These are phyloP conservation scores for Cucumis cinereus DNA, from an alignment of 306 rosid species.

Conservation along the genomic window DNA sequence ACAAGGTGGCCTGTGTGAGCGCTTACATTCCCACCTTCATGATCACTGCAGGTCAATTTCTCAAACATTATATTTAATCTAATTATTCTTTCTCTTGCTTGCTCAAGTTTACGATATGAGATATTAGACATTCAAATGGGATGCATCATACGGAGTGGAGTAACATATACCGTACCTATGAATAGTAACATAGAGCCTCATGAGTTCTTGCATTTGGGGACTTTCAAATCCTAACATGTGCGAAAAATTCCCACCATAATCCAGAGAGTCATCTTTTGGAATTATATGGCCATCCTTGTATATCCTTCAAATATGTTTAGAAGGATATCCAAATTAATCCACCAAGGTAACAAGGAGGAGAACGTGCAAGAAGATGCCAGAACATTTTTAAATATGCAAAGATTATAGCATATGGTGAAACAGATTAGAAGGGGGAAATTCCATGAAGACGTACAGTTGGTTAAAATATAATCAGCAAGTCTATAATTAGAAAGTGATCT, in stretches of 20 bases:
- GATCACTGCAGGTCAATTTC: conserved; percentile 63
- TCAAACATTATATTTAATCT: background rate
- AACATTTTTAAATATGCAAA: background rate
- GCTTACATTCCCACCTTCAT: conserved; percentile 99
- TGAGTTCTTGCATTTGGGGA: conserved; percentile 73
- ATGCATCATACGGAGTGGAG: background rate
- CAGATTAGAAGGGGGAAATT: background rate
- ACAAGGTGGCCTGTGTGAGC: conserved; percentile 93
- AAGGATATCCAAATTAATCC: conserved; percentile 18
- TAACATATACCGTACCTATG: conserved; percentile 54
- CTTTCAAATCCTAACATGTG: conserved; percentile 89
- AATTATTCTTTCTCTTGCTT: background rate
- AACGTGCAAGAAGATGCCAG: background rate
- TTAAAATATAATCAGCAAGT: background rate
- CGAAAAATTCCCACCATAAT: conserved; percentile 90
- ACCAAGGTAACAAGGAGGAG: conserved; percentile 3
- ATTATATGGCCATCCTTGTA: conserved; percentile 69
- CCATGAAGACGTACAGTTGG: background rate
- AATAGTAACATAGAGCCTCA: conserved; percentile 94
- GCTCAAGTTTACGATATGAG: background rate
- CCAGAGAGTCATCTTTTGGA: conserved; percentile 68
- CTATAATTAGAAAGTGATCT: background rate
- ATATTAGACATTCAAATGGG: background rate
- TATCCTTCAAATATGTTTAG: conserved; percentile 35
- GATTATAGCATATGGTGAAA: background rate